These are phyloP conservation scores for Thraustochytrium striatum DNA, from an alignment of 352 stramenopile genomes.

Conservation along the genomic window DNA sequence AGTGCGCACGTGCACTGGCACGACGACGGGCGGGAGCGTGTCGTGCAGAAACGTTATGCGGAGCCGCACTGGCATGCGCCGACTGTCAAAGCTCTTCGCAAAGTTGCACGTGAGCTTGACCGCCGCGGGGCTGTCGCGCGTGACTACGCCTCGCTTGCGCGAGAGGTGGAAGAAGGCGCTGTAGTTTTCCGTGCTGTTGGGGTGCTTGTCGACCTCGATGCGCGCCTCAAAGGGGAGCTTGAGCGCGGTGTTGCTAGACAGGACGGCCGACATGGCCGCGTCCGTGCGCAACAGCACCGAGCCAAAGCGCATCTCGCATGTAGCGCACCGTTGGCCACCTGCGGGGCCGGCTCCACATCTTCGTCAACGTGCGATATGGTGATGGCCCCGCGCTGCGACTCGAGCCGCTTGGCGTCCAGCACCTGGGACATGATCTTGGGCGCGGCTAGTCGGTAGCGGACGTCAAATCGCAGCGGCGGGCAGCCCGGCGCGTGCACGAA, in stretches of 20 bases:
- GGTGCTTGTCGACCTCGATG: conserved; percentile 21
- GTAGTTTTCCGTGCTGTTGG: conserved; percentile 32
- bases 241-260: conserved; percentile 9
- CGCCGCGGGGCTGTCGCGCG: background rate
- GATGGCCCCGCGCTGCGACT: no score
- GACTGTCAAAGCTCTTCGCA: background rate
- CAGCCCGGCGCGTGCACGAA: no score
- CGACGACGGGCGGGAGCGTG: background rate
- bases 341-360: no score
- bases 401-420: no score
- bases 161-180: conserved; percentile 23
- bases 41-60: conserved; percentile 20
- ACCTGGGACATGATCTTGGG: no score
- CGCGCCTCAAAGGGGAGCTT: conserved; percentile 14
- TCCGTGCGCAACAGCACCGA: background rate
- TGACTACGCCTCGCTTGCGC: background rate
- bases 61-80: background rate
- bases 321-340: no score
- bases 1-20: background rate
- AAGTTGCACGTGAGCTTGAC: conserved; percentile 36
- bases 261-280: conserved; percentile 11
- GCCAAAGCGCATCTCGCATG: no score
- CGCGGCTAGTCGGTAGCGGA: no score
- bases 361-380: no score
- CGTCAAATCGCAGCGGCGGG: no score